phyloP scores from a whole-genome alignment of 2,329 filamentous ascomycete species.

The Eutypella sp. region DNA sequence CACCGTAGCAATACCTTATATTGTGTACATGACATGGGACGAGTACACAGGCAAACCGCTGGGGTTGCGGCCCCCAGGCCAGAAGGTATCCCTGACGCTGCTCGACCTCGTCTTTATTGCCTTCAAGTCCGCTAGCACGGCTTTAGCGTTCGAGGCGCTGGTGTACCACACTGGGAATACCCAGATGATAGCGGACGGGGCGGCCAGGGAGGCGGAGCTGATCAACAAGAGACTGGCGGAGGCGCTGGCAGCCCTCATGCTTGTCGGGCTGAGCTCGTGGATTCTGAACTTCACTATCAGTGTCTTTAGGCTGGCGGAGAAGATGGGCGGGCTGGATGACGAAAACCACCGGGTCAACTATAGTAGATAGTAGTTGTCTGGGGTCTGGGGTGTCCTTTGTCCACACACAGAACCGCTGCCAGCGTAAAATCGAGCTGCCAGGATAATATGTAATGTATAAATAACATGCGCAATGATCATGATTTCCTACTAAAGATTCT shows the following conservation, averaged over 20 bases:
- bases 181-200: conserved; percentile 24
- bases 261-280: conserved; percentile 85
- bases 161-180: conserved; percentile 46
- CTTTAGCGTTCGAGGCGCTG: conserved; percentile 81
- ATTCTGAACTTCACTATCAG: conserved; percentile 84
- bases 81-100: conserved; percentile 85
- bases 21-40: conserved; percentile 90
- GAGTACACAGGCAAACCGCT: conserved; percentile 94
- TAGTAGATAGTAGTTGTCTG: too few relatives aligned
- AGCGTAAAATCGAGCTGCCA: too few relatives aligned
- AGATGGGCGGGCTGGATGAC: conserved; percentile 50
- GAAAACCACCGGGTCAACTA: conserved; percentile 29
- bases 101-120: conserved; percentile 96
- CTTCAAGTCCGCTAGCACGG: conserved; percentile 90
- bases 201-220: conserved; percentile 46
- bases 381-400: too few relatives aligned
- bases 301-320: conserved; percentile 64
- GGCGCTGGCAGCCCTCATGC: conserved; percentile 70
- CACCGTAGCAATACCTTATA: conserved; percentile 81
- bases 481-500: too few relatives aligned
- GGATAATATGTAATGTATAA: too few relatives aligned
- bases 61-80: conserved; percentile 74
- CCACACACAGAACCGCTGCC: too few relatives aligned
- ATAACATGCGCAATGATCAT: too few relatives aligned
- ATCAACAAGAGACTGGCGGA: conserved; percentile 51